Conservation (phyloP, 331 rosid species). For the Quercus lobata region DNA sequence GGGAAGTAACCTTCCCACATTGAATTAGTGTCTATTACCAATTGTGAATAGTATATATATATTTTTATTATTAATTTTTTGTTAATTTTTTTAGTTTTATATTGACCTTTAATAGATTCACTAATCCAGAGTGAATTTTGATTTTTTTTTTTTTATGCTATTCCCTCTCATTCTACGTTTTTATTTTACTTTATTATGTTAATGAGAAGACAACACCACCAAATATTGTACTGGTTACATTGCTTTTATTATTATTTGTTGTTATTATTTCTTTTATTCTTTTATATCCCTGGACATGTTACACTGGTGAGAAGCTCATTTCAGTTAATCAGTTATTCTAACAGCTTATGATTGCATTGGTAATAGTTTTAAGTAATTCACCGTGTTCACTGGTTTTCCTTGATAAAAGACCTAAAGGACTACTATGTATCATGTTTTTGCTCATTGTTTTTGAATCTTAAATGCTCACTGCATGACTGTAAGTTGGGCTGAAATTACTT, state of each 20-base stretch:
- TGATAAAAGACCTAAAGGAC: not conserved
- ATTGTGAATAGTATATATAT: not conserved
- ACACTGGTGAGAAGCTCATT: not conserved
- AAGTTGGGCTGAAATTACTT: slow-evolving; percentile 3
- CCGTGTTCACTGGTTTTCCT: not conserved
- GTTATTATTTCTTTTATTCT: no score
- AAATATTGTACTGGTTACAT: no score
- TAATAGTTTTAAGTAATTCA: not conserved
- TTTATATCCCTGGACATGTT: no score
- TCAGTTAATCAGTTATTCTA: not conserved
- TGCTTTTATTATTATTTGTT: no score
- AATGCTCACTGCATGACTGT: not conserved
- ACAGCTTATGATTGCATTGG: not conserved
- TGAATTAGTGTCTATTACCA: not conserved
- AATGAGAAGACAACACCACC: no score
- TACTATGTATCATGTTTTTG: not conserved
- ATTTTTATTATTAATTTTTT: no score
- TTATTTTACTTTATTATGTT: no score
- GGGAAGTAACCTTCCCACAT: not conserved
- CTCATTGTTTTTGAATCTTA: not conserved
- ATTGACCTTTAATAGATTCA: not conserved
- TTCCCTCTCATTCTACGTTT: no score
- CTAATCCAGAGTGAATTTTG: not conserved
- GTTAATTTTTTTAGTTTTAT: not conserved
- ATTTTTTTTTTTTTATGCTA: no score